Base-by-base conservation (phyloP, 2,329 filamentous ascomycete species). In the Penicillium sp. region DNA sequence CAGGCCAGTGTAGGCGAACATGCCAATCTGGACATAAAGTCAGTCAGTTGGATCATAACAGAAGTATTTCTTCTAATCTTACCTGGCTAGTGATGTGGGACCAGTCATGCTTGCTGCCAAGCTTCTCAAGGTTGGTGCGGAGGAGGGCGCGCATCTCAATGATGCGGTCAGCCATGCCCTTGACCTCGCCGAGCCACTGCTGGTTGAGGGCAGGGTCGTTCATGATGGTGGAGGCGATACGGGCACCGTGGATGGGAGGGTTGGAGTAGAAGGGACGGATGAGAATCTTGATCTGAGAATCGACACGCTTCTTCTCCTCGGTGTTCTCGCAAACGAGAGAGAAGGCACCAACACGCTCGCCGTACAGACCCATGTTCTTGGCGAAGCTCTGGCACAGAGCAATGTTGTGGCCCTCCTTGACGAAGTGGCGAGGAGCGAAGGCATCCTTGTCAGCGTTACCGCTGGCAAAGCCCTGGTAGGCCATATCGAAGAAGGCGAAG, bases 291-390 rank as follows among this genome's bases (percentile, higher is more conserved):
- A 99, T 81, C 81, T 99, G 94, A 30, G 91, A 96, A 75, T 97
- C 93, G 69, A 99, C 85, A 61, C 91, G 90, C 81, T 92, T 92
- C 84, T 91, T 93, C 84, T 97, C 93, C 65, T 92, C 92, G 61
- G 86, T 82, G 39, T 89, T 87, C 65, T 86, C 87, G 73, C 88
- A 89, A 68, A 97, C 89, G 64, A 97, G 83, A 67, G 91, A 96
- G 84, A 99, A 97, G 62, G 92, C 92, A 71, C 94, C 94, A 57
- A 96, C 91, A 79, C 94, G 93, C 83, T 99, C 94, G 73, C 94
- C 94, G 74, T 99, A 97, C 60, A 99, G 90, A 79, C 94, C 94
- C 93, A 99, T 97, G 85, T 99, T 99, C 88, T 97, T 97, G 74
- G 93, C 93, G 76, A 97, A 97, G 50, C 89, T 94, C 81, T 97